Conservation (phyloP, 179 eudicot species). For the Vitellaria paradoxa region DNA sequence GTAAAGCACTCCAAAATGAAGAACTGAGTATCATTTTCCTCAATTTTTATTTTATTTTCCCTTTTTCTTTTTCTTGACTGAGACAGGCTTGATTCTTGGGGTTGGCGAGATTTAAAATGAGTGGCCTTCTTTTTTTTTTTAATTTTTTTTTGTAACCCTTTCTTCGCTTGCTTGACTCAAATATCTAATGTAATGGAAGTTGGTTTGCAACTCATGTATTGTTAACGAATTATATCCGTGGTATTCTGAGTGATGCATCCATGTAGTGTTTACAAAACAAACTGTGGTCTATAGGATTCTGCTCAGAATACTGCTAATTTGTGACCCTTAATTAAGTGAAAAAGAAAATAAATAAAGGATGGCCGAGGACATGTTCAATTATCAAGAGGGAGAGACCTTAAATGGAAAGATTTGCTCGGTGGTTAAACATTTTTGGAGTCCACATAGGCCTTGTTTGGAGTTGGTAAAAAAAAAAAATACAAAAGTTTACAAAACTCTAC, state of each 20-base stretch:
- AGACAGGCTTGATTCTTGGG: background rate
- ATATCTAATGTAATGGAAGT: background rate
- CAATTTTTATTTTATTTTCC: background rate
- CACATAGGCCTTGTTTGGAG: too few relatives aligned
- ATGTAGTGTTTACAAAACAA: background rate
- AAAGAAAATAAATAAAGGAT: too few relatives aligned
- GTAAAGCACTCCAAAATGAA: constrained; percentile 41
- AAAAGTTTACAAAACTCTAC: too few relatives aligned
- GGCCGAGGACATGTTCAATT: too few relatives aligned
- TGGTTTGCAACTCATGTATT: background rate
- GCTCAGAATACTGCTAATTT: background rate
- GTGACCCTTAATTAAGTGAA: too few relatives aligned
- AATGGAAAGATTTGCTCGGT: too few relatives aligned
- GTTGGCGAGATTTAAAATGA: background rate
- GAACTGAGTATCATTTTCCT: background rate
- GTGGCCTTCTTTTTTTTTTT: background rate
- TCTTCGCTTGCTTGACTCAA: background rate
- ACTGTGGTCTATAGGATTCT: background rate
- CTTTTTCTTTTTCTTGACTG: too few relatives aligned
- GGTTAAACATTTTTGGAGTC: too few relatives aligned
- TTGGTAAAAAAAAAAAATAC: too few relatives aligned
- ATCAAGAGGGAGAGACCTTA: too few relatives aligned
- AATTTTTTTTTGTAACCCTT: background rate
- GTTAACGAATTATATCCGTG: background rate
- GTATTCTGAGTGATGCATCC: background rate